Evolutionary conservation across 2,329 filamentous ascomycete species (phyloP), one percentile per base, ranked within the genome.

Genomic region (Ceratocystis eucalypticola): DNA sequence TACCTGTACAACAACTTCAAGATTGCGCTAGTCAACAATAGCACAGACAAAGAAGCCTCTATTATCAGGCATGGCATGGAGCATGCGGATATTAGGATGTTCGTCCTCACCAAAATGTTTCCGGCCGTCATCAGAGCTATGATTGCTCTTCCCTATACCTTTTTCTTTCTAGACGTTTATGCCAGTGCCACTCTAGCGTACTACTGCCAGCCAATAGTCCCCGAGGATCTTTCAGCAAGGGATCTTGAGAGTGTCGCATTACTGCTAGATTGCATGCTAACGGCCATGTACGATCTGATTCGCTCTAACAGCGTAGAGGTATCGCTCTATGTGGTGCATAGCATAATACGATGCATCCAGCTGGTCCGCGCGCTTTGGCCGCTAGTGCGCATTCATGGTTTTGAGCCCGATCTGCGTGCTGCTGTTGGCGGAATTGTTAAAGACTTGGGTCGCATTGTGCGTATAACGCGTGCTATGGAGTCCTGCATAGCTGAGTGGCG

Each of bases 1-100:
- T 82, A 83, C 67, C 75, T 85, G 1, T 80, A 79, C 71, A 81
- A 81, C 69, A 83, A 80, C 72, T 83, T 83, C 71, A 84, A 83
- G 71, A 74, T 80, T 64, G 80, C 81, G 0, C 71, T 85, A 2
- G 76, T 77, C 55, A 80, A 80, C 66, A 75, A 78, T 66, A 77
- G 76, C 63, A 74, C 84, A n/a, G 71, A 71, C 5, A 76, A 79
- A 5, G 80, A 84, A 70, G 72, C 76, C 33, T 70, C 67, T 4
- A 78, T 84, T 63, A 70, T 85, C 22, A 73, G 73, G 45, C 75
- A 75, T 65, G 80, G 80, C n/a, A 79, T 84, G 78, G 74, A 72
- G n/a, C 70, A 76, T 45, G 64, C 67, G 6, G 72, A 71, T 1
- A 76, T 85, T 28, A 70, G 78, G 57, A 72, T 72, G 0, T 85